Base-by-base conservation (phyloP, 805 yeast species). In the Komagataella kurtzmanii region DNA sequence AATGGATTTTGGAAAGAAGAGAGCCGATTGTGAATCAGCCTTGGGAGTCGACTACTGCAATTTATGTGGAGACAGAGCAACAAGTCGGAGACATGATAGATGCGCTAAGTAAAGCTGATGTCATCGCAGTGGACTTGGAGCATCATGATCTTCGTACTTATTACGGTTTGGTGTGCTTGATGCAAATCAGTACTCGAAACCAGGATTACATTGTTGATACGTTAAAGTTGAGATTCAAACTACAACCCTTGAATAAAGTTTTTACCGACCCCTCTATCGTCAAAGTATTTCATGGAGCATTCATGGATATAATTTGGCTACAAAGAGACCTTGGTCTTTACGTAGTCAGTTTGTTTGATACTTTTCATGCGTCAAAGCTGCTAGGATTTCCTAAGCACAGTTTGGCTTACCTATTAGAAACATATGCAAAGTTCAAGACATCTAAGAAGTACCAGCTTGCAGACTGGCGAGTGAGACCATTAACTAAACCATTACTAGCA, bases 261-360 rank as follows among this genome's bases (percentile, higher is more conserved):
- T 88, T 91, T 56, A 76, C 97, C 2, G 72, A 93, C 65, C 97
- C 98, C 0, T 58, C 67, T 4, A 81, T 91, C 36, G 71, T 88
- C 24, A 93, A 93, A 62, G 95, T 93, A 1, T 80, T 93, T 57
- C 99, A 93, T 65, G 99, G 99, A 54, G 96, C 99, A 0, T 83
- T 80, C 58, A 89, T 88, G 96, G 99, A 93, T 71, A 85, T 93
- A 3, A 82, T 88, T 47, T 93, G 99, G 99, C 71, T 93, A 43
- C 99, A 93, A 69, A 74, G 98, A 56, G 99, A 93, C 62, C 73
- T 93, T 52, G 99, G 99, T 0, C 65, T 93, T 7, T 93, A 93
- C 60, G 69, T 93, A 5, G 99, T 93, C 4, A 77, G 90, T 47
- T 66, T 93, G 24, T 91, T 93, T 64, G 99, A 93, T 65, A 93